phyloP scores from a whole-genome alignment of 2,329 filamentous ascomycete species.

The Colletotrichum sp. region DNA sequence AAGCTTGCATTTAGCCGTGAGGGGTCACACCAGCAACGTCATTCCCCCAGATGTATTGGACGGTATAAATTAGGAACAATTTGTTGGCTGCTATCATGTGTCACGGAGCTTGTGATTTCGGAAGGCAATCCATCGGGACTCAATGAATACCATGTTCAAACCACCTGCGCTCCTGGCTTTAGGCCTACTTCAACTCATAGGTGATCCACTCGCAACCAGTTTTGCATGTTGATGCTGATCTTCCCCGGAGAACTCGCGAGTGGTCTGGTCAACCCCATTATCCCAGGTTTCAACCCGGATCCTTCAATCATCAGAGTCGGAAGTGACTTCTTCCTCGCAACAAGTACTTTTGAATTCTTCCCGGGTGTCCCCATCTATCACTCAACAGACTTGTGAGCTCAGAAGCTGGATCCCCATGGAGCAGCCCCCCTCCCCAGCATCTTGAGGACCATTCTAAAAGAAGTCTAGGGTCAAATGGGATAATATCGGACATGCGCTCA shows the following conservation, averaged over 20 bases:
- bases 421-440: not conserved
- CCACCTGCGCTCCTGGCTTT: not conserved
- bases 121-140: not conserved
- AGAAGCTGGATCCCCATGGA: not conserved
- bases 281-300: slow-evolving; percentile 22
- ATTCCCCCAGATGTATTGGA: not conserved
- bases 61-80: not conserved
- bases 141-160: not conserved
- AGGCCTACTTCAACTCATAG: not conserved
- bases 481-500: slow-evolving; percentile 19
- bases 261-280: slow-evolving; percentile 17
- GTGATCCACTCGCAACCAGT: not conserved
- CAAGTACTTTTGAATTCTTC: slow-evolving; percentile 20
- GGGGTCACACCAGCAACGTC: slow-evolving; percentile 7
- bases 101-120: not conserved
- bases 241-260: not conserved
- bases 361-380: slow-evolving; percentile 20
- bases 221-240: not conserved
- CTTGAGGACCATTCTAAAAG: not conserved
- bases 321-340: slow-evolving; percentile 18
- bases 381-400: slow-evolving; percentile 15
- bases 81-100: not conserved
- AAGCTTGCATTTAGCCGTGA: slow-evolving; percentile 15
- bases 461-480: slow-evolving; percentile 17
- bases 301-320: slow-evolving; percentile 17